These are phyloP conservation scores for Bonia amplexicaulis DNA, from an alignment of 176 grass and related monocot genomes.

Conservation along the genomic window DNA sequence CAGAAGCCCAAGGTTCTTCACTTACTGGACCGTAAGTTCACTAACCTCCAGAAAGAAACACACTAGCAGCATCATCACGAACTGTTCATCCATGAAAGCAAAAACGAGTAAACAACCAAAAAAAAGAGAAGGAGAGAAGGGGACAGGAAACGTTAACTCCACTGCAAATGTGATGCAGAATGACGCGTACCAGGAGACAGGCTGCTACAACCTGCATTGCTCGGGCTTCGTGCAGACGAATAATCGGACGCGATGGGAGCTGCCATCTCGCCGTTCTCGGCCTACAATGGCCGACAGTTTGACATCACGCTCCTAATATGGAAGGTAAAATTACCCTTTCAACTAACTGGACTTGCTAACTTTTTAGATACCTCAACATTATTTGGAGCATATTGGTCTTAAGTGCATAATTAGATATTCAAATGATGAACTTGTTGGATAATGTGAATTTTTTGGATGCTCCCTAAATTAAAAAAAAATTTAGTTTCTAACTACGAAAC, in stretches of 20 bases:
- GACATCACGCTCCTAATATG: conserved; percentile 76
- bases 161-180: conserved; percentile 33
- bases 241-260: conserved; percentile 56
- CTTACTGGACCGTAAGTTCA: conserved; percentile 83
- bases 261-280: conserved; percentile 62
- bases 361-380: neutral
- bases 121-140: no score
- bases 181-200: conserved; percentile 85
- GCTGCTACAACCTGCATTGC: conserved; percentile 89
- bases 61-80: neutral
- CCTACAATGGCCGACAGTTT: conserved; percentile 48
- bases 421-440: neutral
- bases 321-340: conserved; percentile 31
- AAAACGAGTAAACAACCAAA: neutral
- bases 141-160: neutral
- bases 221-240: conserved; percentile 88
- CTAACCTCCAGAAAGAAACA: neutral
- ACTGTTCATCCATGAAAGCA: neutral
- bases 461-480: no score
- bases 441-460: neutral
- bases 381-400: neutral
- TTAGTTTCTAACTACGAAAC: no score
- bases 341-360: neutral
- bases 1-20: conserved; percentile 80
- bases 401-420: neutral